Base-by-base conservation (phyloP, 2,329 filamentous ascomycete genomes). In the Ophiostoma novo-ulmi region DNA sequence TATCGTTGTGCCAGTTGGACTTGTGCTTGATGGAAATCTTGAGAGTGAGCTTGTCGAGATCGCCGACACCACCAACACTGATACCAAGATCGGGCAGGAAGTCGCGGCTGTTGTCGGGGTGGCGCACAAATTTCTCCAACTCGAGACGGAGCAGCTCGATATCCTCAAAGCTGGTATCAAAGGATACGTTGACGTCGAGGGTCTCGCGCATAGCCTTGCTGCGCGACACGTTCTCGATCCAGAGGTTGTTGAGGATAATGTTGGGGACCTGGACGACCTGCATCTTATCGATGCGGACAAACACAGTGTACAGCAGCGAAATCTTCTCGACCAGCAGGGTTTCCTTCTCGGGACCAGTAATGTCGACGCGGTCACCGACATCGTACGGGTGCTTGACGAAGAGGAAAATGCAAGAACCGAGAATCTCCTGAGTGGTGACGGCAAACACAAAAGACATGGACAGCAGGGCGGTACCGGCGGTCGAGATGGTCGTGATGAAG, bases 361-460 rank as follows among this genome's bases (percentile, higher is more conserved):
- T 91, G 76, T 97, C 93, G 63, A 98, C 92, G 36, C 95, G 90
- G 79, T 99, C 95, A 73, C 94, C 94, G 31, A 98, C 93, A 78
- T 99, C 95, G 79, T 91, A 98, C 0, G 95, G 94, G 79, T 99
- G 95, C 83, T 99, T 99, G 83, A 98, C 93, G 77, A 99, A 99
- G 1, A 99, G 83, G 83, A 99, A 99, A 77, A 99, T 97, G 82
- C 94, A 98, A 52, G 94, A 97, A 77, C 94, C 94, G n/a, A 99
- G 87, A 74, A 99, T 91, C 80, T 99, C 95, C 80, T 97, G 94
- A 3, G 91, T 90, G 1, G 94, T 97, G 70, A 91, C 90, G 35
- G 94, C 90, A 79, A 99, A 98, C 75, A 97, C 91, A 81, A 99
- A 99, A 4, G 94, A 97, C n/a, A 98, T 83, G 6, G 94, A 98